Evolutionary conservation across 2,329 filamentous ascomycete species (phyloP).

Genomic region (Chrysosporium queenslandicum): DNA sequence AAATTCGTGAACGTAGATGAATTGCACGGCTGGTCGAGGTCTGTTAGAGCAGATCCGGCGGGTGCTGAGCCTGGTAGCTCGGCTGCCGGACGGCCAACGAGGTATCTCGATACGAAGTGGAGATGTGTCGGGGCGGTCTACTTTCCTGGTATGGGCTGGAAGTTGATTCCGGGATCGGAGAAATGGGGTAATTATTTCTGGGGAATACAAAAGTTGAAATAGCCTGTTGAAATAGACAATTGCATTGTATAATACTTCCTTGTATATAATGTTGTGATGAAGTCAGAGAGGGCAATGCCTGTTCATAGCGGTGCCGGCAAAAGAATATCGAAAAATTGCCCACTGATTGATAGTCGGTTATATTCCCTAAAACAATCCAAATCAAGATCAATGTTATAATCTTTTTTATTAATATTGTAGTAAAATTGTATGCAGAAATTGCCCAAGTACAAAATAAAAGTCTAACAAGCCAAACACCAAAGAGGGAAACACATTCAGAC

Average conservation of each 20-base stretch:
- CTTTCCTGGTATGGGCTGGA: conserved; percentile 85
- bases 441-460: background rate
- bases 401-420: background rate
- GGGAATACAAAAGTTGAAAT: conserved; percentile 53
- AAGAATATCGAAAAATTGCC: too few relatives aligned
- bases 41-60: conserved; percentile 6
- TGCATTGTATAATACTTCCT: too few relatives aligned
- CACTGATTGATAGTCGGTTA: too few relatives aligned
- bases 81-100: conserved; percentile 2
- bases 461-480: background rate
- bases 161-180: conserved; percentile 68
- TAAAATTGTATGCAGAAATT: background rate
- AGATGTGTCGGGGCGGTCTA: conserved; percentile 74
- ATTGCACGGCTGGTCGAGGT: conserved; percentile 32
- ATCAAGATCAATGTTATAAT: background rate
- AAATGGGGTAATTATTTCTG: conserved; percentile 94
- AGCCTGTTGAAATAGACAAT: background rate
- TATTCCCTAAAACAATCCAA: background rate
- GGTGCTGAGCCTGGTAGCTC: background rate
- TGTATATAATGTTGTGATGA: too few relatives aligned
- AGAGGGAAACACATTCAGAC: background rate
- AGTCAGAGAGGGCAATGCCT: too few relatives aligned
- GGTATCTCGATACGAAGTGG: conserved; percentile 40
- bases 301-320: background rate
- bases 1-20: conserved; percentile 76